phyloP scores from a whole-genome alignment of 345 rosid species.

The Brassica juncea region DNA sequence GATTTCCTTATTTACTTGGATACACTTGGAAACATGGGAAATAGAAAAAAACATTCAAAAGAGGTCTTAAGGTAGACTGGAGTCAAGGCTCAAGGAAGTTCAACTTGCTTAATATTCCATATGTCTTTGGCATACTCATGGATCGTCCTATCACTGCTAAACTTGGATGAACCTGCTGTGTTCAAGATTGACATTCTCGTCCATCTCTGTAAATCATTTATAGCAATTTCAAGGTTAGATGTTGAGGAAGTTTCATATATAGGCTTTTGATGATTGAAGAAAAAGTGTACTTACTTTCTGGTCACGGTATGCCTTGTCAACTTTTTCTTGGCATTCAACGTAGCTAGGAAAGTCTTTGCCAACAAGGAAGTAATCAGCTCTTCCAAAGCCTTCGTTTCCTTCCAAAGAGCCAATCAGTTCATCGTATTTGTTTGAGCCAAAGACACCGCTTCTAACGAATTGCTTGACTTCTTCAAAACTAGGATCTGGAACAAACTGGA shows the following conservation, averaged over 20 bases:
- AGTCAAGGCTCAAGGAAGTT: slow-evolving; percentile 43
- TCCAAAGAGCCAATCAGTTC: slow-evolving; percentile 75
- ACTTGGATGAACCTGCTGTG: slow-evolving; percentile 74
- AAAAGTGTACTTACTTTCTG: slow-evolving; percentile 50
- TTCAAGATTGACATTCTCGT: slow-evolving; percentile 85
- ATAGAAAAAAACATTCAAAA: slow-evolving; percentile 3
- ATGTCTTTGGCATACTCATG: slow-evolving; percentile 73
- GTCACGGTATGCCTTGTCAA: slow-evolving; percentile 68
- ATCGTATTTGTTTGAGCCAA: slow-evolving; percentile 60
- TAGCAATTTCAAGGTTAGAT: neutral
- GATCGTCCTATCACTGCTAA: slow-evolving; percentile 86
- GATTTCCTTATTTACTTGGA: slow-evolving; percentile 29
- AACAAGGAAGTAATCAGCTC: slow-evolving; percentile 80
- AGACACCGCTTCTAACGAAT: slow-evolving; percentile 62
- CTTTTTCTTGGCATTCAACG: slow-evolving; percentile 74
- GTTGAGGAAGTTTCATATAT: neutral
- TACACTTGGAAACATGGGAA: neutral
- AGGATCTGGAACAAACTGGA: slow-evolving; percentile 71
- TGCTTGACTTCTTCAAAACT: slow-evolving; percentile 76
- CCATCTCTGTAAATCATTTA: slow-evolving; percentile 62
- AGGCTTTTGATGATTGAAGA: neutral
- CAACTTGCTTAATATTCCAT: slow-evolving; percentile 64
- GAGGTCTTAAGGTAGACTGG: neutral
- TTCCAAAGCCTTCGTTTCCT: slow-evolving; percentile 81
- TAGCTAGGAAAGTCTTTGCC: slow-evolving; percentile 88